Evolutionary conservation across 2,329 filamentous ascomycete species (phyloP).

Genomic region (Aureobasidium sp.): DNA sequence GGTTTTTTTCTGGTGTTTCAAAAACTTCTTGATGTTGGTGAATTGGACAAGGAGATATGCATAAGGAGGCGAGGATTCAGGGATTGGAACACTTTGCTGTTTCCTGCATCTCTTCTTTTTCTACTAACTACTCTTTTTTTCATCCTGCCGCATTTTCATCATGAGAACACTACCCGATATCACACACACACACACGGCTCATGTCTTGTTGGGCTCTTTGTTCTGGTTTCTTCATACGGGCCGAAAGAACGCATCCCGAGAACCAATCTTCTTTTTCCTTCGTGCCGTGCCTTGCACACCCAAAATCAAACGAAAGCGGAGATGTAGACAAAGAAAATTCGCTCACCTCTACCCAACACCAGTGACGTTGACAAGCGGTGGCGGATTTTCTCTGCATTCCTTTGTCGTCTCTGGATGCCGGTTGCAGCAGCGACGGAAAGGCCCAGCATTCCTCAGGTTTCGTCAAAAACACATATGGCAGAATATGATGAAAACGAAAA

Average conservation of each 20-base stretch:
- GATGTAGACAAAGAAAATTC: background rate
- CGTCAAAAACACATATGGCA: background rate
- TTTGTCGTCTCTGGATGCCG: constrained; percentile 5
- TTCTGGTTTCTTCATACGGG: background rate
- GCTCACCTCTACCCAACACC: background rate
- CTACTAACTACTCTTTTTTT: too few relatives aligned
- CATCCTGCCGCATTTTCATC: background rate
- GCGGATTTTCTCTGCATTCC: background rate
- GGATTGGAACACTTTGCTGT: background rate
- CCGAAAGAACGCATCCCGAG: background rate
- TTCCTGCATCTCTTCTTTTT: background rate
- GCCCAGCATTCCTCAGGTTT: background rate
- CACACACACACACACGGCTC: background rate
- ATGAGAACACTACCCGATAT: background rate
- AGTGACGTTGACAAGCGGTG: background rate
- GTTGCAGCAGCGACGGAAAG: background rate
- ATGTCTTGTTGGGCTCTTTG: background rate
- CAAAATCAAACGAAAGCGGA: background rate
- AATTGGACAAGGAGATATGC: background rate
- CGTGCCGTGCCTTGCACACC: background rate
- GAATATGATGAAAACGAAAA: background rate
- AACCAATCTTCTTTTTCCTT: too few relatives aligned
- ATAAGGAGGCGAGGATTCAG: background rate
- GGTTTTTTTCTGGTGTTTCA: background rate
- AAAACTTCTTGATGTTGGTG: too few relatives aligned